phyloP scores from a whole-genome alignment of 164 flowering plant genomes.

The Macadamia integrifolia region DNA sequence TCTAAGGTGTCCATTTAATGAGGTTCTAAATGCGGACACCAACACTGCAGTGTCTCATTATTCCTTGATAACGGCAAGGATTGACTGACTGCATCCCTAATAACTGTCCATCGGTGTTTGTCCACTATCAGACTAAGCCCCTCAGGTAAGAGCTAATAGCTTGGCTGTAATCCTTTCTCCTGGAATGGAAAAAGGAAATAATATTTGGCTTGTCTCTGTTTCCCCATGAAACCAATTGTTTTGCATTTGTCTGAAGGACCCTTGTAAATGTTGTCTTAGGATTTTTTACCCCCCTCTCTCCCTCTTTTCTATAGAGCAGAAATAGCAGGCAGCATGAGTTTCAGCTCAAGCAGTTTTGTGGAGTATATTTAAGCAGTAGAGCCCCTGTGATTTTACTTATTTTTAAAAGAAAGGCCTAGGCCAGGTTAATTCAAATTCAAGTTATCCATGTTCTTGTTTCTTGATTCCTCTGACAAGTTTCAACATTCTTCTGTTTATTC shows the following conservation, averaged over 20 bases:
- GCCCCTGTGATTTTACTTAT: conserved; percentile 9
- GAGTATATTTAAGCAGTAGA: conserved; percentile 5
- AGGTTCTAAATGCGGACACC: too few species aligned
- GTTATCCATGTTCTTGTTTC: not conserved
- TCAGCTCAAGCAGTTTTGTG: conserved; percentile 56
- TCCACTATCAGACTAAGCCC: too few species aligned
- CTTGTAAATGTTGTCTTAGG: conserved; percentile 47
- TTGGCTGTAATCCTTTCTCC: too few species aligned
- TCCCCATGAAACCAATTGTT: too few species aligned
- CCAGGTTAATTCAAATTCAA: not conserved
- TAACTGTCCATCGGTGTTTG: too few species aligned
- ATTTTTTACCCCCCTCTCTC: conserved; percentile 12
- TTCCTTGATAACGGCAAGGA: too few species aligned
- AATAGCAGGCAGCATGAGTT: conserved; percentile 16
- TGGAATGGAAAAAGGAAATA: too few species aligned
- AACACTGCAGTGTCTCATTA: too few species aligned
- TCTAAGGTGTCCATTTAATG: too few species aligned
- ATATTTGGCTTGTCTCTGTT: too few species aligned
- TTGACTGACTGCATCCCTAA: too few species aligned
- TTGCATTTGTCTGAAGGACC: conserved; percentile 21
- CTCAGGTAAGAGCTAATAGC: too few species aligned
- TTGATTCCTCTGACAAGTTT: not conserved
- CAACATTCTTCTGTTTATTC: not conserved
- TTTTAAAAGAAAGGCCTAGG: not conserved
- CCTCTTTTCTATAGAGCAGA: conserved; percentile 16